Evolutionary conservation across 2,329 filamentous ascomycete species (phyloP).

Genomic region (Hypoxylon sp.): DNA sequence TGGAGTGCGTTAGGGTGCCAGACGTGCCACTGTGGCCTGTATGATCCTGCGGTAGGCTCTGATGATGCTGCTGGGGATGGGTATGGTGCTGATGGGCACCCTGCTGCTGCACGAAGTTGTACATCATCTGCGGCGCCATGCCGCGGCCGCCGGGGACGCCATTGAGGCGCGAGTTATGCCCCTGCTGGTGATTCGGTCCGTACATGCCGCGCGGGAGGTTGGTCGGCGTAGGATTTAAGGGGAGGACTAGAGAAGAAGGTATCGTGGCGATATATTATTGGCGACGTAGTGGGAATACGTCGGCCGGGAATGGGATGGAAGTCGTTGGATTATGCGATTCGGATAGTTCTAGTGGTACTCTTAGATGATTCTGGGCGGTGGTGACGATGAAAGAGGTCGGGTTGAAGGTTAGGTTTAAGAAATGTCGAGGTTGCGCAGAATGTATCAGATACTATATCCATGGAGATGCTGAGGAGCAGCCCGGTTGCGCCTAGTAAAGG

Average conservation of each 20-base stretch:
- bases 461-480: constrained; percentile 63
- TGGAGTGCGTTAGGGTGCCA: constrained; percentile 71
- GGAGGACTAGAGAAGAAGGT: constrained; percentile 52
- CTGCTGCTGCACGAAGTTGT: constrained; percentile 66
- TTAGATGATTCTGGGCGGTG: constrained; percentile 44
- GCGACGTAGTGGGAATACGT: neutral
- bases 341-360: constrained; percentile 27
- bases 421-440: constrained; percentile 71
- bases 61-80: constrained; percentile 73
- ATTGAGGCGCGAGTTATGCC: constrained; percentile 83
- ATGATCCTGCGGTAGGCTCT: constrained; percentile 72
- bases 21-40: constrained; percentile 68
- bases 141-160: constrained; percentile 74
- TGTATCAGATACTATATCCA: constrained; percentile 78
- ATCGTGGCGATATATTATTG: constrained; percentile 14
- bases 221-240: constrained; percentile 50
- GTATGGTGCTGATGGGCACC: constrained; percentile 71
- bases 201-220: constrained; percentile 73
- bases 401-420: constrained; percentile 70
- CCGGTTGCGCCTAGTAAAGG: constrained; percentile 33
- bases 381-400: constrained; percentile 57
- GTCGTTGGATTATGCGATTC: constrained; percentile 23
- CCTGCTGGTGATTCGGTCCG: constrained; percentile 78
- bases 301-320: neutral
- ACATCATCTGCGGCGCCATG: constrained; percentile 72